A percentile compares a stretch with the other conserved stretches of the same genome.
Evolutionary conservation across 176 grass and related monocot genomes (phyloP).

Genomic region (Tillandsia leiboldiana): DNA sequence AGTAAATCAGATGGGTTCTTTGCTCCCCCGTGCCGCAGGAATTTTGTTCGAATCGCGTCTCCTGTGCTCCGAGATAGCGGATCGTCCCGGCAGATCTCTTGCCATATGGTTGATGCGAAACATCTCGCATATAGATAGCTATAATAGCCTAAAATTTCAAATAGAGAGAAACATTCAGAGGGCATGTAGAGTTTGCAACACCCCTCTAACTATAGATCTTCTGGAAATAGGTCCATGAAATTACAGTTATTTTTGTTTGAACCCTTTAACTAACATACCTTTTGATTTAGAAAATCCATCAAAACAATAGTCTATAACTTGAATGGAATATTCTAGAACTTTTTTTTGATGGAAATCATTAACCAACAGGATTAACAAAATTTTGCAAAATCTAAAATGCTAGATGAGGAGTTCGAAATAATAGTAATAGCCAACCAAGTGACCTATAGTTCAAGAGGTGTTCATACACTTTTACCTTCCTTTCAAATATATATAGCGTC

Average conservation of each 20-base stretch:
- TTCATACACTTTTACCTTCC: no score
- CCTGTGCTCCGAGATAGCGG: conserved; percentile 61
- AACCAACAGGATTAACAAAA: conserved; percentile 1
- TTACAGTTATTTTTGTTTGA: no score
- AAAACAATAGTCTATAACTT: no score
- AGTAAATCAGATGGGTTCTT: conserved; percentile 63
- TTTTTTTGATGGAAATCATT: background rate
- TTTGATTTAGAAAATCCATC: no score
- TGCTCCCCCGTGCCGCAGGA: conserved; percentile 54
- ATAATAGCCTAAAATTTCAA: conserved; percentile 62
- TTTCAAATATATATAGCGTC: no score
- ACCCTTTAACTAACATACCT: no score
- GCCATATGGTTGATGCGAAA: conserved; percentile 86
- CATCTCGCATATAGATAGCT: conserved; percentile 93
- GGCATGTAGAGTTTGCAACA: background rate
- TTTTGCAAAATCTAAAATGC: no score
- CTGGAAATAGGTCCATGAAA: background rate
- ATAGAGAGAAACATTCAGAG: background rate
- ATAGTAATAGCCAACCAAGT: no score
- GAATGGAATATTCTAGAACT: no score
- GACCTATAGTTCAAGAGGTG: no score
- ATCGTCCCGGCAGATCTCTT: conserved; percentile 61
- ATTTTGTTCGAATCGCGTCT: conserved; percentile 38
- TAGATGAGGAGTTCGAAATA: no score
- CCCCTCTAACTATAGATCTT: background rate